Base-by-base conservation (phyloP, 371 early-diverging fungal genomes). In the Cokeromyces recurvatus region DNA sequence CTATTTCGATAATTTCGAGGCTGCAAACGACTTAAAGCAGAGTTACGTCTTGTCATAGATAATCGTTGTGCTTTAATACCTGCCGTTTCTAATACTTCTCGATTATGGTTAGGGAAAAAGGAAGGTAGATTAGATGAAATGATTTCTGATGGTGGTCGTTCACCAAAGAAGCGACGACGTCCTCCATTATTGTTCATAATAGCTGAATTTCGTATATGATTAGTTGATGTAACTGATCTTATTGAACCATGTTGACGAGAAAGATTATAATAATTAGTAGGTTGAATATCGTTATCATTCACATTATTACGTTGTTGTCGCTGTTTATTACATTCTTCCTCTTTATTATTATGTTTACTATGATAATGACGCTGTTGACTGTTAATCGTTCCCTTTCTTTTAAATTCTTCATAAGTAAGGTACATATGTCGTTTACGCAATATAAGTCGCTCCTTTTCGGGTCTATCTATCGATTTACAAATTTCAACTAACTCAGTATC, bases 121-220 rank as follows among this genome's bases (percentile, higher is more conserved):
- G 89, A 81, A 23, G 84, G 82, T 24, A 97, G 71, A 54, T 95
- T 87, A 51, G 82, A 84, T 7, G 87, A 84, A 58, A 97, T 94
- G 38, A 90, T 68, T 62, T 92, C 93, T 2, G 91, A 90, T 0
- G 94, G 91, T 2, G 97, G 97, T 9, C 96, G 87, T 62, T 93
- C 91, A 25, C 94, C 94, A 62, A 97, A 92, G 61, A 95, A 89
- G 27, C 66, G 63, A 23, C 59, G 36, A 10, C 59, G 35, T 14
- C 45, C 44, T 4, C 35, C 15, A 15, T 34, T 32, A 9, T 16
- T 32, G 20, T 21, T 46, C 8, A 24, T 36, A 12, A 51, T 59
- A 6, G 53, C 51, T 16, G 48, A 50, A 21, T 43, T 48, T n/a
- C n/a, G n/a, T n/a, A n/a, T n/a, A 34, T 34, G 9, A 15, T 15